Evolutionary conservation across 768 basidiomycete species (phyloP).

Genomic region (Russula sp.): DNA sequence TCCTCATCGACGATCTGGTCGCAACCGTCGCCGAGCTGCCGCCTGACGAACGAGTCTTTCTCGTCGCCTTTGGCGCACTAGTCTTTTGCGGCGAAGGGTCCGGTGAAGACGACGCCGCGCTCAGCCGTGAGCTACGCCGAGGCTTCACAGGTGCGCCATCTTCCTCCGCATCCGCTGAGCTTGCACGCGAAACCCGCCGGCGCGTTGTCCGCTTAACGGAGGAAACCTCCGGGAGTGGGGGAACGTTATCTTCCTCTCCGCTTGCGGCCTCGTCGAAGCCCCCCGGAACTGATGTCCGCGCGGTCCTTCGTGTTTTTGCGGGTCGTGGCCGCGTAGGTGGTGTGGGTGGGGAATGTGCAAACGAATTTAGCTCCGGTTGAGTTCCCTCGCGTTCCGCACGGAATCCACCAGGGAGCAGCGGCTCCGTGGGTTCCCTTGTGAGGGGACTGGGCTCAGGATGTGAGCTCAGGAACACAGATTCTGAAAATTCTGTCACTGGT

Average conservation of each 20-base stretch:
- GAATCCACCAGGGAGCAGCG: constrained; percentile 16
- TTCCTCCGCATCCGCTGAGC: constrained; percentile 14
- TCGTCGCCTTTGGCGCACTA: constrained; percentile 8
- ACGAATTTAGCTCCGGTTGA: background rate
- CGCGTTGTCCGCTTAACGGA: constrained; percentile 20
- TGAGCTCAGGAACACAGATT: constrained; percentile 7
- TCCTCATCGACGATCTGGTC: constrained; percentile 16
- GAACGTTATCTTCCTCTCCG: constrained; percentile 22
- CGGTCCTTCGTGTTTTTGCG: constrained; percentile 17
- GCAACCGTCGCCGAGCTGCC: constrained; percentile 25
- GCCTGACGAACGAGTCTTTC: constrained; percentile 7
- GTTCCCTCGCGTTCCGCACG: constrained; percentile 2
- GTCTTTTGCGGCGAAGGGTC: constrained; percentile 23
- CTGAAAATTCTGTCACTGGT: constrained; percentile 17
- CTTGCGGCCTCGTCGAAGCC: constrained; percentile 17
- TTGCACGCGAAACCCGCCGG: constrained; percentile 7
- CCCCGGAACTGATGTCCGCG: constrained; percentile 12
- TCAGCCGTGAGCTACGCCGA: constrained; percentile 24
- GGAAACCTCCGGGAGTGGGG: constrained; percentile 18
- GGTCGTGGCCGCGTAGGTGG: constrained; percentile 16
- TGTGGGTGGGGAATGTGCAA: constrained; percentile 18
- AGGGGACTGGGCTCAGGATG: background rate
- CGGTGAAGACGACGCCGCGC: constrained; percentile 21
- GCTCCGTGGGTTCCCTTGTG: constrained; percentile 14
- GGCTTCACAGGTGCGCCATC: background rate